phyloP scores from a whole-genome alignment of 805 yeast genomes.

The Wickerhamomyces hampshirensis region DNA sequence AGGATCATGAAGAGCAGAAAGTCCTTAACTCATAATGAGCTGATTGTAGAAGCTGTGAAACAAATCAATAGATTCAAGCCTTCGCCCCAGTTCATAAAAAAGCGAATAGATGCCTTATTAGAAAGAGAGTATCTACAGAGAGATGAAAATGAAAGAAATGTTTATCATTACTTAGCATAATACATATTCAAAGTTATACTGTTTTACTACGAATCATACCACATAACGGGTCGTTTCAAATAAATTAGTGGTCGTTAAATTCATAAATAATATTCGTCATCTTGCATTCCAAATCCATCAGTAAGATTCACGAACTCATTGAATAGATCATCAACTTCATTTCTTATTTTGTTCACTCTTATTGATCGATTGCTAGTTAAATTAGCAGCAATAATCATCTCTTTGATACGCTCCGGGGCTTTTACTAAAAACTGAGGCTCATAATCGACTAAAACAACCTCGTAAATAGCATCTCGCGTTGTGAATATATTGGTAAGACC shows the following conservation, averaged over 20 bases:
- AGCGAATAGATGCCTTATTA: conserved; percentile 65
- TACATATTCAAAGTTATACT: too few species aligned
- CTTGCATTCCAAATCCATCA: conserved; percentile 4
- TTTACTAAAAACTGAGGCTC: conserved; percentile 12
- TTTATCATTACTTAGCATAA: conserved; percentile 69
- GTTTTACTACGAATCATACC: too few species aligned
- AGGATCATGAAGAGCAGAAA: conserved; percentile 81
- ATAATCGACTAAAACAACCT: conserved; percentile 3
- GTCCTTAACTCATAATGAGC: conserved; percentile 53
- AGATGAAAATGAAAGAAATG: conserved; percentile 51
- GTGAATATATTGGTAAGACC: conserved; percentile 11
- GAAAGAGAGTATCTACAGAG: conserved; percentile 80
- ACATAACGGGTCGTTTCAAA: neutral
- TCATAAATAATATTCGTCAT: conserved; percentile 3
- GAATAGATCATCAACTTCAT: conserved; percentile 5
- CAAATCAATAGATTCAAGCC: conserved; percentile 69
- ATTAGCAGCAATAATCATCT: conserved; percentile 14
- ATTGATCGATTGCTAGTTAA: conserved; percentile 6
- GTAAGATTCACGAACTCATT: conserved; percentile 7
- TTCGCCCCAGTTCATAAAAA: conserved; percentile 59
- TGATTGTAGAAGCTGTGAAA: conserved; percentile 60
- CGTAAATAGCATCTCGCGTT: conserved; percentile 8
- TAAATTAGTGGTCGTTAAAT: neutral
- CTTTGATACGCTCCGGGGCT: conserved; percentile 13
- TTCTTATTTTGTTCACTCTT: neutral